A percentile compares a stretch with the other conserved stretches of the same genome.
Evolutionary conservation across 2,329 filamentous ascomycete species (phyloP).

Genomic region (Hypoxylon sp.): DNA sequence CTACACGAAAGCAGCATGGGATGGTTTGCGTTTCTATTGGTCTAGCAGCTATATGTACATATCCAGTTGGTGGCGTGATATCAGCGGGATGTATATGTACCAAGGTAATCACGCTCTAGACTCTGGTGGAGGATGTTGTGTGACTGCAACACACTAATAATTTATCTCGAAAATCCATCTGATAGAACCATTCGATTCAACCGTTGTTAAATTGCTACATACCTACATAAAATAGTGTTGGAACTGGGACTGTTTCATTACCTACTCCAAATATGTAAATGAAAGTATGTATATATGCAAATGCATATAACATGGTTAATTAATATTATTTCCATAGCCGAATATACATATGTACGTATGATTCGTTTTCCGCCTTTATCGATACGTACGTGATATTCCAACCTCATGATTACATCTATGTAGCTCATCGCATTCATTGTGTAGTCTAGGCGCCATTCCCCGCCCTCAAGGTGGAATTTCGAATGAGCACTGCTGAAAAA

Average conservation of each 20-base stretch:
- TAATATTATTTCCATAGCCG: slow-evolving; percentile 1
- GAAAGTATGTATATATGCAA: background rate
- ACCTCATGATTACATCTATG: background rate
- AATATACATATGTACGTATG: slow-evolving; percentile 12
- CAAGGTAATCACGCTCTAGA: slow-evolving; percentile 33
- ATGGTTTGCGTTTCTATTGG: slow-evolving; percentile 28
- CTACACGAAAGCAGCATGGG: slow-evolving; percentile 10
- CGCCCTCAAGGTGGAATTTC: slow-evolving; percentile 18
- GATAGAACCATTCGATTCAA: slow-evolving; percentile 3
- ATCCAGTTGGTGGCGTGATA: slow-evolving; percentile 35
- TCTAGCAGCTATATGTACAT: slow-evolving; percentile 27
- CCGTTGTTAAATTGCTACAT: background rate
- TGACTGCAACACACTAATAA: slow-evolving; percentile 3
- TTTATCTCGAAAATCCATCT: slow-evolving; percentile 13
- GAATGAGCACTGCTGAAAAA: slow-evolving; percentile 15
- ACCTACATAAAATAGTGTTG: background rate
- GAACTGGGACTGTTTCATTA: background rate
- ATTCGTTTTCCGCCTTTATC: background rate
- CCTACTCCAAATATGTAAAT: background rate
- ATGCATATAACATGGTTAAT: background rate
- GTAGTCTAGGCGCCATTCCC: slow-evolving; percentile 7
- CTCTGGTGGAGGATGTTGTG: slow-evolving; percentile 20
- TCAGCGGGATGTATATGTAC: slow-evolving; percentile 17
- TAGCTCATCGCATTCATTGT: background rate
- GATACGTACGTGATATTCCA: slow-evolving; percentile 8